A percentile compares a stretch with the other conserved stretches of the same genome.
These are phyloP conservation scores for Verticillium longisporum DNA, from an alignment of 2,329 filamentous ascomycete species.

Conservation along the genomic window DNA sequence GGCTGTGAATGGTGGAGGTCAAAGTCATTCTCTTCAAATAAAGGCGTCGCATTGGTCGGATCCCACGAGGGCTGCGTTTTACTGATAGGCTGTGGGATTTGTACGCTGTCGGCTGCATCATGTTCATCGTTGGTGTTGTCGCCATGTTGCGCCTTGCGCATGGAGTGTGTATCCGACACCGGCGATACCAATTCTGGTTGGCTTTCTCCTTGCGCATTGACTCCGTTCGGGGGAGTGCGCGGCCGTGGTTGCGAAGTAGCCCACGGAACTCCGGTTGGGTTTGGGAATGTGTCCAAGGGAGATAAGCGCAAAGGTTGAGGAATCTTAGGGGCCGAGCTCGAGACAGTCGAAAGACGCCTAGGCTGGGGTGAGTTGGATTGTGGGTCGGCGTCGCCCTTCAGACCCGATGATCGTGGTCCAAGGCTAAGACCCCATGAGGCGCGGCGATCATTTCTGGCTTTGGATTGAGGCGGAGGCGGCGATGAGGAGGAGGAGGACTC, in stretches of 20 bases:
- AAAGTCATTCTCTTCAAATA: slow-evolving; percentile 27
- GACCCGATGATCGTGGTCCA: slow-evolving; percentile 20
- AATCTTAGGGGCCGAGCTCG: slow-evolving; percentile 10
- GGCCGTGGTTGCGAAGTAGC: slow-evolving; percentile 7
- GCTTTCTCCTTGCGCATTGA: slow-evolving; percentile 13
- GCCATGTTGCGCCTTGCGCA: slow-evolving; percentile 4
- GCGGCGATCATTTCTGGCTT: slow-evolving; percentile 31
- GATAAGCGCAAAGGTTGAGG: slow-evolving; percentile 15
- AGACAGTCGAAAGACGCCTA: background rate
- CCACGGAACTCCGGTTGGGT: slow-evolving; percentile 9
- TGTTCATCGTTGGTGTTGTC: slow-evolving; percentile 8
- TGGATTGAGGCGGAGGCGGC: slow-evolving; percentile 26
- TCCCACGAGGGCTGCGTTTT: slow-evolving; percentile 27
- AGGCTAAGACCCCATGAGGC: slow-evolving; percentile 36
- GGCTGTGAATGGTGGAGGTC: slow-evolving; percentile 15
- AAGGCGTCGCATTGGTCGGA: slow-evolving; percentile 24
- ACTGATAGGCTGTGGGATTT: slow-evolving; percentile 21
- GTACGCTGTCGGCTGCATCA: slow-evolving; percentile 8
- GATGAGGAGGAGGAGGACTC: slow-evolving; percentile 10
- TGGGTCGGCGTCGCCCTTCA: slow-evolving; percentile 15
- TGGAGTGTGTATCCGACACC: slow-evolving; percentile 20
- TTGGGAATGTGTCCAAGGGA: slow-evolving; percentile 13
- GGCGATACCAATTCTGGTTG: slow-evolving; percentile 23
- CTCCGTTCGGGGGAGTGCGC: slow-evolving; percentile 10
- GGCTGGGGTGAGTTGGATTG: slow-evolving; percentile 4